Conservation (phyloP, 805 yeast species). For the Danielia oregonensis region DNA sequence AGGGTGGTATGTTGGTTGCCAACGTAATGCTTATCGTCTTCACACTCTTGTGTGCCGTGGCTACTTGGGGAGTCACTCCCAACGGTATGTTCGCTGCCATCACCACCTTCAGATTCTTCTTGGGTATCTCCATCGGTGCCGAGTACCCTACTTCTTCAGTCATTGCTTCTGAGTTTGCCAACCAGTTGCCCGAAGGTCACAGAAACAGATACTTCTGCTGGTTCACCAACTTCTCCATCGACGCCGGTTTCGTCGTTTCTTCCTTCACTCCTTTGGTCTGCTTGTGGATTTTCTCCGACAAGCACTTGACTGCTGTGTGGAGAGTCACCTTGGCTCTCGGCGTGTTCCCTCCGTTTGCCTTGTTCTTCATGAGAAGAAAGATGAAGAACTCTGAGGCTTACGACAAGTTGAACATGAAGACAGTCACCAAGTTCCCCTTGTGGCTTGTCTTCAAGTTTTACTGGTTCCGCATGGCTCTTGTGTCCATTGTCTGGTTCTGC, state of each 20-base stretch:
- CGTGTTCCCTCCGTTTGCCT: constrained; percentile 77
- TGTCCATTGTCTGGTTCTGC: constrained; percentile 82
- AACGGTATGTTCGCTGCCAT: constrained; percentile 80
- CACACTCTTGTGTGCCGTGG: constrained; percentile 65
- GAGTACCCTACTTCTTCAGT: constrained; percentile 94
- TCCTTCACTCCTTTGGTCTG: constrained; percentile 84
- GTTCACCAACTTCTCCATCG: constrained; percentile 89
- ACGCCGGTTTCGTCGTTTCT: constrained; percentile 76
- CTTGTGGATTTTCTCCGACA: constrained; percentile 72
- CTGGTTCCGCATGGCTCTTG: constrained; percentile 72
- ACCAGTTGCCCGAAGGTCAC: constrained; percentile 69
- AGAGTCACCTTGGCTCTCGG: constrained; percentile 88
- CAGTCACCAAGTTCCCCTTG: constrained; percentile 57
- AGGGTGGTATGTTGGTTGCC: constrained; percentile 76
- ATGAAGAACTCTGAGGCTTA: constrained; percentile 73
- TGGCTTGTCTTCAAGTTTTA: constrained; percentile 69
- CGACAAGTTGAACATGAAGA: constrained; percentile 65
- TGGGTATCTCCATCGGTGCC: constrained; percentile 92
- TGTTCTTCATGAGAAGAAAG: constrained; percentile 73
- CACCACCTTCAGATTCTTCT: constrained; percentile 78
- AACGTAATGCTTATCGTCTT: constrained; percentile 72
- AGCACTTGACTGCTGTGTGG: constrained; percentile 83
- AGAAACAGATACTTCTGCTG: constrained; percentile 86
- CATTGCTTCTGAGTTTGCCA: constrained; percentile 89
- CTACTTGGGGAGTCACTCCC: constrained; percentile 71